These are phyloP conservation scores for Paramecium octaurelia DNA, from an alignment of 73 alveolate species.

Conservation along the genomic window DNA sequence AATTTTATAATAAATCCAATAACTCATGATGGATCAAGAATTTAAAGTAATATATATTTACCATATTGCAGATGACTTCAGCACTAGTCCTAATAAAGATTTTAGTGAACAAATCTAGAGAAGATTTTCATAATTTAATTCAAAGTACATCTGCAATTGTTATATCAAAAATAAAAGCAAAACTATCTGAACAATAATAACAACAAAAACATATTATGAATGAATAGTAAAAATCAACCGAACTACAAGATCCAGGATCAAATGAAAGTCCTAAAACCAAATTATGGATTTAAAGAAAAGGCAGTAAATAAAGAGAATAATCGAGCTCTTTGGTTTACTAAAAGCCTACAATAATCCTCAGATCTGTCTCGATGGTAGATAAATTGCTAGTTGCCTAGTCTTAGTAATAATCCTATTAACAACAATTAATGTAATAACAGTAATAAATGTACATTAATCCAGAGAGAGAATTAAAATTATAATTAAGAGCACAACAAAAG, in stretches of 20 bases:
- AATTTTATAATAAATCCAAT: neutral
- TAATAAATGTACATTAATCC: neutral
- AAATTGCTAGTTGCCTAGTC: neutral
- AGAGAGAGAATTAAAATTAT: constrained; percentile 32
- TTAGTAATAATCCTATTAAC: neutral
- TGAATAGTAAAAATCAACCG: neutral
- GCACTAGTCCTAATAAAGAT: neutral
- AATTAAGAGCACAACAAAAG: neutral
- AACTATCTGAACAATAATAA: neutral
- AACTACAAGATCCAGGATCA: neutral
- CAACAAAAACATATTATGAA: neutral
- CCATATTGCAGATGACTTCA: neutral
- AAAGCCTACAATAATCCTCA: neutral
- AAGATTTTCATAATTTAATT: neutral
- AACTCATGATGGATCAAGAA: neutral
- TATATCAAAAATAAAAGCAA: neutral
- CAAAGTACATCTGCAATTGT: neutral
- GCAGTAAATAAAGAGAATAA: neutral
- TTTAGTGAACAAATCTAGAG: constrained; percentile 13
- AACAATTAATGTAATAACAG: neutral
- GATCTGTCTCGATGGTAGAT: neutral
- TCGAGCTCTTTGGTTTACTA: neutral
- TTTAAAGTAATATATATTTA: neutral
- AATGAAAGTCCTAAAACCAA: neutral
- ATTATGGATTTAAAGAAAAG: neutral